Evolutionary conservation across 2,329 filamentous ascomycete species (phyloP).

Genomic region (Fusarium sp.): DNA sequence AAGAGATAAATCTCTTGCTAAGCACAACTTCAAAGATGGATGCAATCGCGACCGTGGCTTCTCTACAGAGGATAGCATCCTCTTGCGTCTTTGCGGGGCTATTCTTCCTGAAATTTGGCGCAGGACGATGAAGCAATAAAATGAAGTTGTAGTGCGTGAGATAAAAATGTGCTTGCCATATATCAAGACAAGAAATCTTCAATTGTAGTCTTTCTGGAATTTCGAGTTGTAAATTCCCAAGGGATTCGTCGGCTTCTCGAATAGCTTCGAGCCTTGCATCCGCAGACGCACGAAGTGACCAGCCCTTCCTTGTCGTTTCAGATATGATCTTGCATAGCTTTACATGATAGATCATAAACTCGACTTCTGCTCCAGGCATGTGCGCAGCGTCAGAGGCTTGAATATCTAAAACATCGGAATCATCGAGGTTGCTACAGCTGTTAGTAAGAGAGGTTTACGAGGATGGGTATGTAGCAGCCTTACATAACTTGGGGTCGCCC

Average conservation of each 20-base stretch:
- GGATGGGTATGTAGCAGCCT: neutral
- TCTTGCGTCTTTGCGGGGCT: neutral
- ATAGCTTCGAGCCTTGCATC: neutral
- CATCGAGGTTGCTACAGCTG: neutral
- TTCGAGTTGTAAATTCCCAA: neutral
- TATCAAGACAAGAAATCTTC: neutral
- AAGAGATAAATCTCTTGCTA: neutral
- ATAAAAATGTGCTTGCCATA: conserved; percentile 10
- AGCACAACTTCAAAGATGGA: conserved; percentile 15
- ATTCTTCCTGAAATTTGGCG: neutral
- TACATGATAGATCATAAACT: neutral
- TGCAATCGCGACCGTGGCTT: conserved; percentile 5
- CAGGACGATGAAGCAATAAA: conserved; percentile 4
- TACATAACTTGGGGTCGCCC: conserved; percentile 18
- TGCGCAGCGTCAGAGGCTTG: neutral
- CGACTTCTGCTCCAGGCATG: neutral
- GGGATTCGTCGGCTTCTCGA: neutral
- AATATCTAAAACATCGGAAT: conserved; percentile 1
- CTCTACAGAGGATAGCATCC: conserved; percentile 7
- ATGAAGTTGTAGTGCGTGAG: conserved; percentile 8
- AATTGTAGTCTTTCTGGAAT: neutral
- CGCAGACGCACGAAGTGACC: conserved; percentile 3
- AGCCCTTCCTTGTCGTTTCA: neutral
- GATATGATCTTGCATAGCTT: conserved; percentile 20
- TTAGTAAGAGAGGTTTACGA: neutral